Base-by-base conservation (phyloP, 2,329 filamentous ascomycete species). In the Fusarium mundagurra region DNA sequence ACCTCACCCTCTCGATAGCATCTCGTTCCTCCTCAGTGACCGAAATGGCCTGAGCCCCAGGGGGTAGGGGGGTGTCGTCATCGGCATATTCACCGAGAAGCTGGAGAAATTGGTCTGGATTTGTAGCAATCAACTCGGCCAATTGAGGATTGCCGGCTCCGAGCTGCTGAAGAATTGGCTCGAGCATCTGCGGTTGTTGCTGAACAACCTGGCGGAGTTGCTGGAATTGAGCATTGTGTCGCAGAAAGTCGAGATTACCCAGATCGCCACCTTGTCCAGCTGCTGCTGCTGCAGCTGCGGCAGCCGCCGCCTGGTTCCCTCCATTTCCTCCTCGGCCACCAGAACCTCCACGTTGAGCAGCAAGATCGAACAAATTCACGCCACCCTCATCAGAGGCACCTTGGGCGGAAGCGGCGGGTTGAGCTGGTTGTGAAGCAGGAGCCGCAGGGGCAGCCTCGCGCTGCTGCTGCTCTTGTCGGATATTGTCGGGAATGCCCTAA, bases 1-100 rank as follows among this genome's bases (percentile, higher is more conserved):
- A 48, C 74, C 83, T 84, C 89, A 96, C 94, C 82, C 96, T 90
- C 86, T 99, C 96, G 78, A 99, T 99, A 31, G 96, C 96, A 82
- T 98, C 96, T 68, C 95, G 92, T 87, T 99, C 96, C 82, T 98
- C 96, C 82, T 97, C 94, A 2, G 96, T 98, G 41, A 99, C 96
- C 59, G 91, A 91, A 77, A 99, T 97, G 53, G 93, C 90, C 83
- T 97, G 94, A 16, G 94, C 93, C 71, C 95, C 96, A 22, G 95
- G 95, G 34, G 95, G 96, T 65, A 98, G 86, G 61, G 93, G 92
- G 24, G 92, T 93, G 79, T 97, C 95, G 57, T 95, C 92, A 73
- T 96, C 94, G 55, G 89, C 91, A 79, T 96, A 94, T 84, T 99
- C 96, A 54, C 95, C 93, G 64, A 99, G 88, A 59, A 99, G 86